These are phyloP conservation scores for Pyrenophora teres DNA, from an alignment of 2,329 filamentous ascomycete species.

Conservation along the genomic window DNA sequence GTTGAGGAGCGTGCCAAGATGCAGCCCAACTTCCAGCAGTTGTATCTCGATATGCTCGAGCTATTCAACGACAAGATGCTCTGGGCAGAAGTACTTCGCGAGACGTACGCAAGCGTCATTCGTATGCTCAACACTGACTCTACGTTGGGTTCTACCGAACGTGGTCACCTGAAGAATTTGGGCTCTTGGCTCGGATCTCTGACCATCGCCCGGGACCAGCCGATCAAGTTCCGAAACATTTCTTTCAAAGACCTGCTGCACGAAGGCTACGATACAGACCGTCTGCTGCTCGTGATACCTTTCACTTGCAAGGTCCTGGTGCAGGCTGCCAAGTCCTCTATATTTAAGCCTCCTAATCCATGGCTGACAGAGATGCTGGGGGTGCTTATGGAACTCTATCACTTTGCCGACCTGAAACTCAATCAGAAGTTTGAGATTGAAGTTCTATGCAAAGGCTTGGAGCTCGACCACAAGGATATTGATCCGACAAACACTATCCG, in stretches of 20 bases:
- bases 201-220: slow-evolving; percentile 90
- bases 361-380: slow-evolving; percentile 97
- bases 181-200: slow-evolving; percentile 91
- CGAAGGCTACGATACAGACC: slow-evolving; percentile 90
- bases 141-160: slow-evolving; percentile 83
- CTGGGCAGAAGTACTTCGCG: slow-evolving; percentile 87
- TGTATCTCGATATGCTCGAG: slow-evolving; percentile 88
- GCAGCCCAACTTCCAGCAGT: slow-evolving; percentile 92
- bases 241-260: slow-evolving; percentile 95
- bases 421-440: slow-evolving; percentile 99
- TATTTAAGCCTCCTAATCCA: slow-evolving; percentile 93
- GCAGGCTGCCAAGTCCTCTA: slow-evolving; percentile 80
- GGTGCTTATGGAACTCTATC: slow-evolving; percentile 89
- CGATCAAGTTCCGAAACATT: slow-evolving; percentile 94
- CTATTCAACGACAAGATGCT: slow-evolving; percentile 78
- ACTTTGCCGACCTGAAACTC: slow-evolving; percentile 89
- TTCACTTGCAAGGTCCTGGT: slow-evolving; percentile 96
- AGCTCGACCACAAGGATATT: slow-evolving; percentile 89
- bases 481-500: slow-evolving; percentile 86
- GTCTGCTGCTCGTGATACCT: slow-evolving; percentile 88
- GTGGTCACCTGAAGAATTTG: slow-evolving; percentile 88
- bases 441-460: slow-evolving; percentile 89
- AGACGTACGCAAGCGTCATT: slow-evolving; percentile 86
- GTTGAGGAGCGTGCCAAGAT: slow-evolving; percentile 96
- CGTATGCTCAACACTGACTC: slow-evolving; percentile 88